Base-by-base conservation (phyloP, 1,284 basidiomycete species). In the Malassezia brasiliensis region DNA sequence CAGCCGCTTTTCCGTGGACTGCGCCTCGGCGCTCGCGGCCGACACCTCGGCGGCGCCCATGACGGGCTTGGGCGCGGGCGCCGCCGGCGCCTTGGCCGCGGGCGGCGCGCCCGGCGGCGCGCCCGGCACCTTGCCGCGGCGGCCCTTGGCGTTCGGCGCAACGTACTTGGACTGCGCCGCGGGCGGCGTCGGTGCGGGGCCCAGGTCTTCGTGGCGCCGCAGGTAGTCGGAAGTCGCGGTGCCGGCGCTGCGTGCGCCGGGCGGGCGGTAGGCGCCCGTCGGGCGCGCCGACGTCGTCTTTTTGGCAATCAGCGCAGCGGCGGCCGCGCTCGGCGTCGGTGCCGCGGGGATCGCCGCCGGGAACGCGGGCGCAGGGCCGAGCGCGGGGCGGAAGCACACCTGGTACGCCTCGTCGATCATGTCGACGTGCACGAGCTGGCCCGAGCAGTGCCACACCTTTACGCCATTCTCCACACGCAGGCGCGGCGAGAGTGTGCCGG, bases 391-490 rank as follows among this genome's bases (percentile, higher is more conserved):
- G 89, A 90, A 96, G 0, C 82, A 80, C 1, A 83, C 81, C 75
- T 90, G 87, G 75, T 93, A 93, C n/a, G 90, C 79, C 72, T 93
- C 88, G 15, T 91, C 87, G 49, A 83, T 77, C 50, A 78, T 69
- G 66, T 90, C 85, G 9, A 85, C 77, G 61, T 93, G 88, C 32
- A 96, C 75, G 20, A 98, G 81, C 5, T 84, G 80, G 9, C 93
- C 91, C 0, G 84, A 83, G 75, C 87, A 90, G 76, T 96, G 90
- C 87, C 87, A 96, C 58, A 98, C 81, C 77, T 90, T 90, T 76
- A 96, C 84, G 2, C 93, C 90, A 68, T 96, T 96, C 78, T 98
- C 93, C 50, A 98, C 94, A 37, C 94, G 84, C 51, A 98, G 77
- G 31, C 94, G 83, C 1, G 94, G 93, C 15, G 87, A 90, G 30